These are phyloP conservation scores for Nicotiana rustica DNA, from an alignment of 305 asterid species.

Conservation along the genomic window DNA sequence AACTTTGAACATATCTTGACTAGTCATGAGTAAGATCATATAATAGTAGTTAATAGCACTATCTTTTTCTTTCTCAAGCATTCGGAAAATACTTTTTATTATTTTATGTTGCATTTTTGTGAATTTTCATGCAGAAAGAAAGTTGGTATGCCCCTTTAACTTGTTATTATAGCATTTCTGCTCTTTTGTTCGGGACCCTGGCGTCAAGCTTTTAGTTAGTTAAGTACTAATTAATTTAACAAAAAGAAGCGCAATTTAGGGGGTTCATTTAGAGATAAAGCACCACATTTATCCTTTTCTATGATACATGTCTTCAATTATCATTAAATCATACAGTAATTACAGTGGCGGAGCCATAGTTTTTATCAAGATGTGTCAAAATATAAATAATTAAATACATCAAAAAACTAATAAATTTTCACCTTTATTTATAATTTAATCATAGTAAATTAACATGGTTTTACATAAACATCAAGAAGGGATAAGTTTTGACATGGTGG, in stretches of 20 bases:
- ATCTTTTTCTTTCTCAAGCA: conserved; percentile 19
- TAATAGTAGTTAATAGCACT: neutral
- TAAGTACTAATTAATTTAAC: neutral
- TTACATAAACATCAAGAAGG: neutral
- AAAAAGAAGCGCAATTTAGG: conserved; percentile 30
- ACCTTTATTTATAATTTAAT: neutral
- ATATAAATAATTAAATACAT: no score
- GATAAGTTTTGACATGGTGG: neutral
- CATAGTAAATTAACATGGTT: neutral
- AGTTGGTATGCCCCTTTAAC: neutral
- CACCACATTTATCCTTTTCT: conserved; percentile 4
- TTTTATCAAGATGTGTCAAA: no score
- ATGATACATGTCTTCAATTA: neutral
- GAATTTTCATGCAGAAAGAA: neutral
- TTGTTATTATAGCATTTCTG: neutral
- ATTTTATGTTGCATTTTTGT: neutral
- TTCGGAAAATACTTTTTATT: neutral
- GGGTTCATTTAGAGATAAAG: neutral
- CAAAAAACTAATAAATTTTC: neutral
- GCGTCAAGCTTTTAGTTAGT: neutral
- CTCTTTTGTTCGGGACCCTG: neutral
- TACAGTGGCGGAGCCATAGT: neutral
- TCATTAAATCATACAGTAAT: neutral
- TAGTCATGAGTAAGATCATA: neutral
- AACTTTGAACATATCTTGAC: neutral